Conservation (phyloP, 2,329 filamentous ascomycete genomes). For the Chrysoporthe cubensis region DNA sequence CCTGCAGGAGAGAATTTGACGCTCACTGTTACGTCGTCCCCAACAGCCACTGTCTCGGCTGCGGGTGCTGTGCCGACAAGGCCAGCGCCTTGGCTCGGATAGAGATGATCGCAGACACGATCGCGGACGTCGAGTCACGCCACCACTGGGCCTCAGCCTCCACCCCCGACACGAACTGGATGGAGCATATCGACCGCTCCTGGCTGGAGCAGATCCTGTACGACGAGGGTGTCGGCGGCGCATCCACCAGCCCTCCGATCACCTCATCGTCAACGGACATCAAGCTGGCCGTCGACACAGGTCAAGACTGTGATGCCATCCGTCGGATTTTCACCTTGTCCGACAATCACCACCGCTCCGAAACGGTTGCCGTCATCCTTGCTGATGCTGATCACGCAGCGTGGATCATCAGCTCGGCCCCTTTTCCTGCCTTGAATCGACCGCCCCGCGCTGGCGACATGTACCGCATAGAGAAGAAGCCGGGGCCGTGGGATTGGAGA, state of each 20-base stretch:
- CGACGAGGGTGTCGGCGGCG: not conserved
- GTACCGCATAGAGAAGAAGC: slow-evolving; percentile 1
- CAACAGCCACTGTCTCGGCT: slow-evolving; percentile 13
- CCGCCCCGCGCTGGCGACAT: slow-evolving; percentile 18
- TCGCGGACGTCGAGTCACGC: slow-evolving; percentile 13
- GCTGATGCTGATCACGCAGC: slow-evolving; percentile 9
- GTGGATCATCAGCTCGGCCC: slow-evolving; percentile 18
- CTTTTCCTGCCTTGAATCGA: slow-evolving; percentile 12
- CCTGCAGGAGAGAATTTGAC: too few species aligned
- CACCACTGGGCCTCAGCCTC: slow-evolving; percentile 11
- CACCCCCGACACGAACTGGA: slow-evolving; percentile 8
- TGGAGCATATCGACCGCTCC: slow-evolving; percentile 10
- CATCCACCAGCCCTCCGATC: not conserved
- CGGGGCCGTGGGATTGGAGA: too few species aligned
- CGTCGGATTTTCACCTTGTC: not conserved
- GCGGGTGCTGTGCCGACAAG: slow-evolving; percentile 3
- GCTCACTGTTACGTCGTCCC: not conserved
- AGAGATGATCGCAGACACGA: slow-evolving; percentile 20
- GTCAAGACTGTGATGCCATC: not conserved
- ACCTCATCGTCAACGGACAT: not conserved
- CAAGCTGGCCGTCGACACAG: not conserved
- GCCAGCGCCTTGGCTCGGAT: slow-evolving; percentile 10
- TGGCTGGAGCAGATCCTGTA: slow-evolving; percentile 18
- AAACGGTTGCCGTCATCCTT: slow-evolving; percentile 19
- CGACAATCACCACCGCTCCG: not conserved